A percentile compares a stretch with the other conserved stretches of the same genome.
These are phyloP conservation scores for Artemisia argyi DNA, from an alignment of 129 eudicot genomes.

Conservation along the genomic window DNA sequence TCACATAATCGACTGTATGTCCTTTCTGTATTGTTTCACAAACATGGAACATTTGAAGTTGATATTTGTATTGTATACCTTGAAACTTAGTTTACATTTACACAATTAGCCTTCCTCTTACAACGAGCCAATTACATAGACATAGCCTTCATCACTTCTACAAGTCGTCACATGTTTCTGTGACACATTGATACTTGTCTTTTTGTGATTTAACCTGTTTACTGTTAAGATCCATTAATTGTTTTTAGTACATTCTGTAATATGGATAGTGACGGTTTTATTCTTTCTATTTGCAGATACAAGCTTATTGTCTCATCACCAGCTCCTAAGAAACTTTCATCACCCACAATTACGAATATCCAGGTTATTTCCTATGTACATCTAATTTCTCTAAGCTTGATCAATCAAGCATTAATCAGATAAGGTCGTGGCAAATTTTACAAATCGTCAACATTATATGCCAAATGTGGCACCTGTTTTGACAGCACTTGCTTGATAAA, in stretches of 20 bases:
- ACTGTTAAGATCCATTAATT: constrained; percentile 9
- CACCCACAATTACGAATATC: constrained; percentile 81
- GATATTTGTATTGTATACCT: background rate
- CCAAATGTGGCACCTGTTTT: background rate
- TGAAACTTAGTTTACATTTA: background rate
- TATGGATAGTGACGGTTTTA: constrained; percentile 17
- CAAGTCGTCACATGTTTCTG: background rate
- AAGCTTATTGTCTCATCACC: constrained; percentile 85
- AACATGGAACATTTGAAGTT: background rate
- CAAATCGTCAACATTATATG: background rate
- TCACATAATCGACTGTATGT: background rate
- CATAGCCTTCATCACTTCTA: background rate
- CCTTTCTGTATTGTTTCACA: background rate
- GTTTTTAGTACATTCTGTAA: background rate
- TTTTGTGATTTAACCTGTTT: background rate
- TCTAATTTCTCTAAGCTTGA: background rate
- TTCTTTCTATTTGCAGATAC: constrained; percentile 54
- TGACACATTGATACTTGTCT: background rate
- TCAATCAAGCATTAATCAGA: background rate
- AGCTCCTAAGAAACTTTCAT: constrained; percentile 76
- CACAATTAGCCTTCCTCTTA: background rate
- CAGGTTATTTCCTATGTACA: constrained; percentile 55
- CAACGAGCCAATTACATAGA: constrained; percentile 4
- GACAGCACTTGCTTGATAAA: background rate
- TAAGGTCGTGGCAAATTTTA: background rate